Conservation (phyloP, 2,329 filamentous ascomycete genomes). For the Beauveria brongniartii region DNA sequence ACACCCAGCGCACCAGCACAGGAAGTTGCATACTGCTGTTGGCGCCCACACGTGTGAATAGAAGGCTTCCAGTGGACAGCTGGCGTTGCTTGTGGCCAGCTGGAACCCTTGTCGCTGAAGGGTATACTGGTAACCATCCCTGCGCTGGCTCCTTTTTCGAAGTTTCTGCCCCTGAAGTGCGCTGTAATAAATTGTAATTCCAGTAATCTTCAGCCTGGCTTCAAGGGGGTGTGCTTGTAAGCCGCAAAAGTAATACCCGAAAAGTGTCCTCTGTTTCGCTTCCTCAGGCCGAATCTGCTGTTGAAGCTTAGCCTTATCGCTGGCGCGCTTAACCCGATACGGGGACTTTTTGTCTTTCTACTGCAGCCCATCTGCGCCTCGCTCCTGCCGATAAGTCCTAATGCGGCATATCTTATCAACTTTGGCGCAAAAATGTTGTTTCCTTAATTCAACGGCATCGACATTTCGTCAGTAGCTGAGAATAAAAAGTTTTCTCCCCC, state of each 20-base stretch:
- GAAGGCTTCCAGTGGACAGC: not conserved
- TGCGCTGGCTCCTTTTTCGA: not conserved
- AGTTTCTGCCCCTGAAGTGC: not conserved
- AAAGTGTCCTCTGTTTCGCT: constrained; percentile 3
- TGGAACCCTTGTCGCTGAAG: not conserved
- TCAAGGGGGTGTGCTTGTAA: not conserved
- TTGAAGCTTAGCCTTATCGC: constrained; percentile 8
- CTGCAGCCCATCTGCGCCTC: constrained; percentile 6
- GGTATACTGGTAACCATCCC: not conserved
- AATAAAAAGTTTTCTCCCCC: constrained; percentile 4
- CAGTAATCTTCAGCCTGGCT: not conserved
- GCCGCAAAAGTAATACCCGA: not conserved
- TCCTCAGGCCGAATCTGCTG: constrained; percentile 11
- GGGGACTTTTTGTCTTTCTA: not conserved
- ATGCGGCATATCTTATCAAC: constrained; percentile 11
- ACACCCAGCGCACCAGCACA: not conserved
- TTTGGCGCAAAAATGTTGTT: constrained; percentile 5
- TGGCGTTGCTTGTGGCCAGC: not conserved
- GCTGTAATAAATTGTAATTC: not conserved
- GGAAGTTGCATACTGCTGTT: not conserved
- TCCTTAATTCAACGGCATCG: constrained; percentile 12
- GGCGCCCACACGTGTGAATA: constrained; percentile 7
- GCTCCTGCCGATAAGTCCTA: constrained; percentile 10
- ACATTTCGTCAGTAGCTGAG: not conserved
- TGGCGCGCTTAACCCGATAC: constrained; percentile 7